Base-by-base conservation (phyloP, 805 yeast species). In the Komagataella mondaviorum region DNA sequence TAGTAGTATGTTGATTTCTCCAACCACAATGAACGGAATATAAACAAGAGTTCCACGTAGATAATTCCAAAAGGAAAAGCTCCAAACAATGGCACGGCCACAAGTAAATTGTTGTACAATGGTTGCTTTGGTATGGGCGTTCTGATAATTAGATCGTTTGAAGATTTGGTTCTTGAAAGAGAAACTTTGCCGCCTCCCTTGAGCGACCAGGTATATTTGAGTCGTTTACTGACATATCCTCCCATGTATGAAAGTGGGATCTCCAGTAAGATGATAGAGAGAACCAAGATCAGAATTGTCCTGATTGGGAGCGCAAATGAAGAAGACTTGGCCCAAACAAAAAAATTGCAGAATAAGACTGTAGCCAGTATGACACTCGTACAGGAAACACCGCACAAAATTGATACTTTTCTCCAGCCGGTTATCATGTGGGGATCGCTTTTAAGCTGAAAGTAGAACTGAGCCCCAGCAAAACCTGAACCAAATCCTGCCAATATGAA, bases 261-360 rank as follows among this genome's bases (percentile, higher is more conserved):
- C 57, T 86, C 85, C n/a, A 85, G 63, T 12, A 83, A 59, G 46
- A 83, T 71, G 63, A 86, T 83, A 50, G 82, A 64, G 6, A 73
- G 55, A n/a, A 85, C 63, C 46, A 88, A 63, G 1, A 78, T 73
- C 6, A 84, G 65, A 18, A 88, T 73, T 0, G 95, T 83, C 5
- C 88, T 84, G 57, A 88, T 83, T 12, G 96, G 96, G 47, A 87
- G 69, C 0, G 91, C 89, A 49, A 76, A 71, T 0, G 93, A 81
- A 0, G 93, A 81, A 55, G 82, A 83, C 57, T 81, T 75, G 2
- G 83, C 83, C 88, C 90, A 85, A 7, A 85, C 81, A 52, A 88
- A 75, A 54, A 78, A 67, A 62, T 88, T 88, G 53, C 85, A 65
- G 22, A 78, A 60, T 22, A 84, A 62, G 0, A 83, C 69, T 2